Base-by-base conservation (phyloP, 2,329 filamentous ascomycete genomes). In the Thielaviopsis euricoi region DNA sequence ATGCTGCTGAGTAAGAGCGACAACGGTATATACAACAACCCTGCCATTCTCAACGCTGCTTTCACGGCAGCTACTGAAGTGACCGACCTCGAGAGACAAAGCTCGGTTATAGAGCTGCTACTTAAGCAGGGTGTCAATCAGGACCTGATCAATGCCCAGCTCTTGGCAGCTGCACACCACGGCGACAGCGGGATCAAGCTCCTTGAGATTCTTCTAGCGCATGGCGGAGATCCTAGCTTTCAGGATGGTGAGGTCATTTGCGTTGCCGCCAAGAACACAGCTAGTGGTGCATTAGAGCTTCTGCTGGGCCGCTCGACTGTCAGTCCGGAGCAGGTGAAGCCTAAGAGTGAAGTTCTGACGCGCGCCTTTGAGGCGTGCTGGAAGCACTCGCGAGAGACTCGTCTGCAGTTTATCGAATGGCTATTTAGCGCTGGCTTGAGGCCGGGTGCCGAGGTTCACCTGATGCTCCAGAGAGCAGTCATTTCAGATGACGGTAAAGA, bases 11-110 rank as follows among this genome's bases (percentile, higher is more conserved):
- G 67, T 23, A 70, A 72, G 1, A 70, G 67, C 23, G 70, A 72
- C 1, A 70, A 71, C 23, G 65, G 64, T 0, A 64, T 71, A 3
- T 65, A 73, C 0, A 70, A 70, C 12, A 71, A 71, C 53, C 22
- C 55, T 3, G 64, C 66, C 6, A 77, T 73, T 0, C 65, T 81
- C 3, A 70, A 74, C 29, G 71, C 72, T 46, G 77, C 74, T 0
- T 81, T 82, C 51, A 75, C 80, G 60, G 78, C 77, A 1, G 77
- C 78, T 0, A 79, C 75, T 0, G 74, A 77, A 56, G 69, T 80
- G 1, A 67, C 73, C 1, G 75, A 80, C 59, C 65, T 81, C 4
- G 70, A 70, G 56, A 73, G 71, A 46, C 69, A 78, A 1, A 73
- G 73, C 0, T 70, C 71, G 22, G 69, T 81, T 2, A 78, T 82